These are phyloP conservation scores for Penicillium odoratum DNA, from an alignment of 495 filamentous ascomycete species.

Conservation along the genomic window DNA sequence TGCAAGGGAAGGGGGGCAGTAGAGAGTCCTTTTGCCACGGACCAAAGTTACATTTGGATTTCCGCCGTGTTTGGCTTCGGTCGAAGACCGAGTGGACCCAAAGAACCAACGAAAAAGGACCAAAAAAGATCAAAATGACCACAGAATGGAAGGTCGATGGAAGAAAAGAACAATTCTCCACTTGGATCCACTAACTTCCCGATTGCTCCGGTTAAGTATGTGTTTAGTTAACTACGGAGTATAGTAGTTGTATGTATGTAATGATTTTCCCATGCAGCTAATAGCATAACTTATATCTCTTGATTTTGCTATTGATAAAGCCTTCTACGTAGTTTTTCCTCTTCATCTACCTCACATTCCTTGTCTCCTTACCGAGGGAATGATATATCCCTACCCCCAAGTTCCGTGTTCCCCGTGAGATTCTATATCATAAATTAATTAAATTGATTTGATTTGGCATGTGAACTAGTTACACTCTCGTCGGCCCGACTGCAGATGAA, in stretches of 20 bases:
- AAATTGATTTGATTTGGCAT: constrained; percentile 9
- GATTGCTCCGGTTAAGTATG: constrained; percentile 1
- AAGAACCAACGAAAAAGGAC: no score
- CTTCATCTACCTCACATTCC: constrained; percentile 15
- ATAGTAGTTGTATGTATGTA: not conserved
- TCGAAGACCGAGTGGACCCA: constrained; percentile 11
- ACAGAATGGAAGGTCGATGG: constrained; percentile 26
- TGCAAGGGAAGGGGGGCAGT: constrained; percentile 1
- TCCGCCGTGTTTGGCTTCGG: constrained; percentile 15
- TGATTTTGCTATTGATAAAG: not conserved
- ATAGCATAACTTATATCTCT: no score
- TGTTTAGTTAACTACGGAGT: no score
- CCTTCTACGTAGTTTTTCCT: not conserved
- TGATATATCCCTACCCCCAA: not conserved
- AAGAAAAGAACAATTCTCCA: constrained; percentile 16
- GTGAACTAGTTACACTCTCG: constrained; percentile 10
- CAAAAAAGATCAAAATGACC: no score
- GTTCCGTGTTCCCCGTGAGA: not conserved
- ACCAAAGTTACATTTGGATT: constrained; percentile 17
- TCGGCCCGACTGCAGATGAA: constrained; percentile 21
- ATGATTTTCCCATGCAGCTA: no score
- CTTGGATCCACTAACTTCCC: constrained; percentile 17
- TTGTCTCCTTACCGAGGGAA: not conserved
- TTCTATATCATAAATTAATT: not conserved
- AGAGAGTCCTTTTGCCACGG: constrained; percentile 21